Percentiles rank a stretch among this genome's conserved stretches.
Conservation (phyloP, 2,329 filamentous ascomycete species). For the Plenodomus tracheiphilus region DNA sequence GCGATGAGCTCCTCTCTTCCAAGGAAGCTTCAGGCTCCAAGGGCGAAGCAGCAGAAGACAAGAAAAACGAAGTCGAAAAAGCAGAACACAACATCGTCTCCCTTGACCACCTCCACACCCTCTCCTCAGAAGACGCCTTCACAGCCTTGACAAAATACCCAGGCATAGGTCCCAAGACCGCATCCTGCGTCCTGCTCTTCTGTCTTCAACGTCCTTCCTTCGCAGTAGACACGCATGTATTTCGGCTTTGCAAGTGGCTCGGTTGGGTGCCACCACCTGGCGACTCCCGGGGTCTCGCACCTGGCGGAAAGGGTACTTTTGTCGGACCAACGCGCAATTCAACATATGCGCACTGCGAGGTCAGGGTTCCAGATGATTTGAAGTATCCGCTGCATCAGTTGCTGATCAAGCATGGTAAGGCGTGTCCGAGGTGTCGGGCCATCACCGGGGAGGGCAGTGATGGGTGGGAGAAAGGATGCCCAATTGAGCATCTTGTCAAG, state of each 20-base stretch:
- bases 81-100: constrained; percentile 65
- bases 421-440: constrained; percentile 63
- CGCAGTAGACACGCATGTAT: constrained; percentile 69
- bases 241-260: constrained; percentile 64
- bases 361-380: constrained; percentile 62
- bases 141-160: constrained; percentile 61
- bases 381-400: constrained; percentile 67
- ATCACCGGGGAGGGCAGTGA: constrained; percentile 63
- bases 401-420: constrained; percentile 65
- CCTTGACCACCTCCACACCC: constrained; percentile 62
- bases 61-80: constrained; percentile 54
- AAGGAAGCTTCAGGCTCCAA: constrained; percentile 47
- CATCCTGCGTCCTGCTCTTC: constrained; percentile 66
- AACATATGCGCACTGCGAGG: constrained; percentile 64
- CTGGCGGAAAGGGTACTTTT: constrained; percentile 46
- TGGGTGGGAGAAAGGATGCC: constrained; percentile 66
- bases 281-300: constrained; percentile 34
- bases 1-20: constrained; percentile 50
- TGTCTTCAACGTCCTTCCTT: constrained; percentile 66
- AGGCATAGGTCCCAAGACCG: constrained; percentile 68
- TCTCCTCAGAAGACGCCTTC: constrained; percentile 61
- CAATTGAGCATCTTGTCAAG: constrained; percentile 65
- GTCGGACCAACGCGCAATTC: constrained; percentile 53
- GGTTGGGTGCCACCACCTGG: constrained; percentile 60
- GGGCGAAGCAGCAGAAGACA: constrained; percentile 55